Evolutionary conservation across 2,329 filamentous ascomycete species (phyloP), one percentile per base, ranked within the genome.

Genomic region (Phyllosticta citrichinensis): DNA sequence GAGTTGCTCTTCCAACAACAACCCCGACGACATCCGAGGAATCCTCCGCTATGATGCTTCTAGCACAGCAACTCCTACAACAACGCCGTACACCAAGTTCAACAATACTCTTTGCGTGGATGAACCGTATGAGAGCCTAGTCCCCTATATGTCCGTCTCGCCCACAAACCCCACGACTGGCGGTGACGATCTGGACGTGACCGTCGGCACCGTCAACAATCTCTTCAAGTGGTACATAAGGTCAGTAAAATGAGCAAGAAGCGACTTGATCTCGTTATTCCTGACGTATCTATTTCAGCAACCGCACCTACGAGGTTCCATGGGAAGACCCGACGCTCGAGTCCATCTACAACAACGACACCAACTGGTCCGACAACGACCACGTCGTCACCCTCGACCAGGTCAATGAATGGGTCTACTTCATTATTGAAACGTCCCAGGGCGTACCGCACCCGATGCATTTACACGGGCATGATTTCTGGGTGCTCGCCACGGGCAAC

Each of bases 401-500:
- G 47, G 64, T 63, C 5, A 62, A 67, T 14, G 17, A 64, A 52
- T 68, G 65, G 65, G 63, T 64, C 17, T 69, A 69, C 58, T 65
- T 63, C 4, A 63, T 68, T n/a, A 68, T 68, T 51, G 62, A 65
- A 56, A 68, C 63, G 2, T 35, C 54, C 12, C 50, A 55, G 35
- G 56, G 54, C 52, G 24, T 73, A 61, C 64, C 70, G 24, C 64
- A 71, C 63, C 67, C 69, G 11, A 65, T 68, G 22, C 66, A 67
- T 55, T 53, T 66, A 6, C 67, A 68, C 56, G 70, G 62, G 2
- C 77, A 82, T 68, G 79, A 83, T 65, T 83, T 83, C 72, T 78
- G 81, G 69, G 72, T 84, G 10, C 68, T 84, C 6, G 74, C 75
- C 19, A 73, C 66, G 25, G 65, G 58, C 24, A 67, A 67, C 2